Evolutionary conservation across 1,284 basidiomycete genomes (phyloP).

Genomic region (Meira miltonrushii): DNA sequence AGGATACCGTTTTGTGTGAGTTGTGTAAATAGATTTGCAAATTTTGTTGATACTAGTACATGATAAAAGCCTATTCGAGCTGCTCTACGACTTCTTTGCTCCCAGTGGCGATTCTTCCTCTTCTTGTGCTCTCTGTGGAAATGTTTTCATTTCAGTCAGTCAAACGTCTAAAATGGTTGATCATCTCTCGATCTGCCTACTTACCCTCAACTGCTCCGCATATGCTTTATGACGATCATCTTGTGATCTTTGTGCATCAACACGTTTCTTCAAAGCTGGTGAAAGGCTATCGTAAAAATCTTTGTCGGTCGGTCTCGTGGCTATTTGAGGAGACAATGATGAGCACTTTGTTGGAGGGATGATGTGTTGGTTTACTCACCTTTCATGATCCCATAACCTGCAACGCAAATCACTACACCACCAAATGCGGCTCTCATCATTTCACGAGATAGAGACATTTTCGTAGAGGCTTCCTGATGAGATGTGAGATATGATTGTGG

Average conservation of each 20-base stretch:
- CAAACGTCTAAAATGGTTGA: no score
- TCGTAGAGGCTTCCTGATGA: neutral
- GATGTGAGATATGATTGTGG: neutral
- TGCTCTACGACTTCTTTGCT: no score
- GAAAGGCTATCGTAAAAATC: constrained; percentile 43
- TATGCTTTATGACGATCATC: constrained; percentile 35
- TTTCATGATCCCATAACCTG: constrained; percentile 44
- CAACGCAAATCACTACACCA: constrained; percentile 20
- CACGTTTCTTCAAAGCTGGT: constrained; percentile 42
- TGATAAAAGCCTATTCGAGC: no score
- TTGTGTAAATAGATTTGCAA: no score
- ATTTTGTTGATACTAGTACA: no score
- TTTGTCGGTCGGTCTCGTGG: constrained; percentile 40
- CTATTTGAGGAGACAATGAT: constrained; percentile 14
- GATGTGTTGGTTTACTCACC: constrained; percentile 17
- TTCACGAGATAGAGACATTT: no score
- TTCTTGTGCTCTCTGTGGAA: no score
- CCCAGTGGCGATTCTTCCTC: no score
- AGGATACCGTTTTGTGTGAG: no score
- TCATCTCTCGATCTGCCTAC: no score
- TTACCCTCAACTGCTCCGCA: constrained; percentile 37
- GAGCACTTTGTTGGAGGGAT: no score
- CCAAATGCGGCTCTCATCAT: constrained; percentile 21
- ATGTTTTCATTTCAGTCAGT: no score
- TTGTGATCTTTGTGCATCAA: constrained; percentile 31